Conservation (phyloP, 1,139 yeast species). For the Ashbya aceris region DNA sequence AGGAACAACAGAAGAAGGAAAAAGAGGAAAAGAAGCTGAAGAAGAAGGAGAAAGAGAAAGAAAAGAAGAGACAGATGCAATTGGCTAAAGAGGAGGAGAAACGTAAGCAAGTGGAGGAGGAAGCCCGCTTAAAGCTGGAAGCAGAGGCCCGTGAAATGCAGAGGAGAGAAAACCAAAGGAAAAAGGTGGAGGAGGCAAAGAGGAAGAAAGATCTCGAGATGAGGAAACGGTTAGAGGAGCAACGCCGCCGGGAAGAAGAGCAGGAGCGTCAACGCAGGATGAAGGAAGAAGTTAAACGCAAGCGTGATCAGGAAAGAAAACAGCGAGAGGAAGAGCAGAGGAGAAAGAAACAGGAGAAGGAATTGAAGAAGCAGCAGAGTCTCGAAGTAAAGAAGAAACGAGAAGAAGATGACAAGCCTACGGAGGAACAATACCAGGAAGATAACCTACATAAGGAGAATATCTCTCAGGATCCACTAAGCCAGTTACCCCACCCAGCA, state of each 20-base stretch:
- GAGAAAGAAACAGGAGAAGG: constrained; percentile 35
- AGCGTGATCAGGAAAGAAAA: constrained; percentile 36
- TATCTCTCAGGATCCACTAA: constrained; percentile 6
- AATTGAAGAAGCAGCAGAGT: constrained; percentile 5
- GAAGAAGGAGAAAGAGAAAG: constrained; percentile 75
- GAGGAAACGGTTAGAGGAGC: constrained; percentile 36
- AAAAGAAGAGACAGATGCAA: constrained; percentile 66
- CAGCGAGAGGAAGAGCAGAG: constrained; percentile 36
- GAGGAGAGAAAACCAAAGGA: constrained; percentile 36
- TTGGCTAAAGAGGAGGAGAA: constrained; percentile 53
- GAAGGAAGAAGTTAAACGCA: constrained; percentile 32
- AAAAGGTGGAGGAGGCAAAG: constrained; percentile 29
- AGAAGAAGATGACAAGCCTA: constrained; percentile 32
- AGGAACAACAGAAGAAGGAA: constrained; percentile 62
- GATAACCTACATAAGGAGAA: constrained; percentile 3
- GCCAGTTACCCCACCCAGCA: constrained; percentile 5
- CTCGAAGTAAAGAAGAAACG: constrained; percentile 14
- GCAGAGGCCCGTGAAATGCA: constrained; percentile 37
- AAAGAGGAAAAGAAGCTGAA: constrained; percentile 63
- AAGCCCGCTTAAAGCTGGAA: constrained; percentile 37
- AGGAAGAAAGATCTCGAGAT: constrained; percentile 36
- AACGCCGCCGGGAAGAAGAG: constrained; percentile 33
- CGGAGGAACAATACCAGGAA: constrained; percentile 23
- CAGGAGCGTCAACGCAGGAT: constrained; percentile 34
- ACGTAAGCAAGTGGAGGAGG: constrained; percentile 32